These are phyloP conservation scores for Rhynchospora pubera DNA, from an alignment of 176 grass and related monocot species.

Conservation along the genomic window DNA sequence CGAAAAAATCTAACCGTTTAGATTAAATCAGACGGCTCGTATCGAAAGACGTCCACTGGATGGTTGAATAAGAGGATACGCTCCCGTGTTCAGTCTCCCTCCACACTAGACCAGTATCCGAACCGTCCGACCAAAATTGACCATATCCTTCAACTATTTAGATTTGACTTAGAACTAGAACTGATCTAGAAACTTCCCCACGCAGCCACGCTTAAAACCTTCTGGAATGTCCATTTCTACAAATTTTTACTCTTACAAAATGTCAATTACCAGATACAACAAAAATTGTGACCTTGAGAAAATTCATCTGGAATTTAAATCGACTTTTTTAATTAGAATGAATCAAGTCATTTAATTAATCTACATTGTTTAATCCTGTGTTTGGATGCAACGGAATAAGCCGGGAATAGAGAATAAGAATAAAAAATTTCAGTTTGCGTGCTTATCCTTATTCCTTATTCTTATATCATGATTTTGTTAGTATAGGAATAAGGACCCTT, in stretches of 20 bases:
- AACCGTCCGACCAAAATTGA: not conserved
- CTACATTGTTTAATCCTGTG: not conserved
- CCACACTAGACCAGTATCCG: no score
- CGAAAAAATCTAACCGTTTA: no score
- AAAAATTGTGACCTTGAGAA: not conserved
- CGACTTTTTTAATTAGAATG: not conserved
- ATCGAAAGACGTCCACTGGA: no score
- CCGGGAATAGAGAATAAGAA: no score
- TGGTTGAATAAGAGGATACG: no score
- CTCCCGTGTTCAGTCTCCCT: not conserved
- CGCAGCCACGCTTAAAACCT: not conserved
- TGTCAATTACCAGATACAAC: not conserved
- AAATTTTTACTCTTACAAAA: not conserved
- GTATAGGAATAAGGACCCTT: no score
- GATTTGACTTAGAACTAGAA: not conserved
- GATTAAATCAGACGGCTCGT: no score
- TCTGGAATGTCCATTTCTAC: not conserved
- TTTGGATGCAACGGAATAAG: no score
- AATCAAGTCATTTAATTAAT: not conserved
- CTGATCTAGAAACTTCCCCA: not conserved
- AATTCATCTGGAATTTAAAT: not conserved
- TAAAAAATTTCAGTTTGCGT: no score
- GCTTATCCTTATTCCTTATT: no score
- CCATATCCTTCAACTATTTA: not conserved
- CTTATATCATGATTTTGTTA: no score